These are phyloP conservation scores for Andrographis paniculata DNA, from an alignment of 305 asterid species.

Conservation along the genomic window DNA sequence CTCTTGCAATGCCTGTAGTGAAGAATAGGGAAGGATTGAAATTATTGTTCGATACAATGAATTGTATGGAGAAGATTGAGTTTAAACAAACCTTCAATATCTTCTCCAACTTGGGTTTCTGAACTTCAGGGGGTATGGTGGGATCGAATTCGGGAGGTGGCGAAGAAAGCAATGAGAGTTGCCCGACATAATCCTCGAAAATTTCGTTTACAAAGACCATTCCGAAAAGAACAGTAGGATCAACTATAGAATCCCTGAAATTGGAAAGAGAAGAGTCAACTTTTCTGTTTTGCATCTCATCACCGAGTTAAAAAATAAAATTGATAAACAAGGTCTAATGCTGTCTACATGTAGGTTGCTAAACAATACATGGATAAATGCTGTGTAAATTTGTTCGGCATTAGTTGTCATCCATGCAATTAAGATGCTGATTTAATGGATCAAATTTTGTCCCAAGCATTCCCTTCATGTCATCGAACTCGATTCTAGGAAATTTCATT, in stretches of 20 bases:
- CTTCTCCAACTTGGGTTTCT: slow-evolving; percentile 52
- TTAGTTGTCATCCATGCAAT: no score
- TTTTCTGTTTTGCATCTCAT: slow-evolving; percentile 7
- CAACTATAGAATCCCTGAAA: slow-evolving; percentile 61
- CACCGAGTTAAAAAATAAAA: background rate
- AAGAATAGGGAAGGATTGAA: slow-evolving; percentile 15
- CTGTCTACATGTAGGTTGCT: no score
- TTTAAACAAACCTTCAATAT: slow-evolving; percentile 60
- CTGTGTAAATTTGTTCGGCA: no score
- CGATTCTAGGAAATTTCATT: background rate
- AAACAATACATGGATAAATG: no score
- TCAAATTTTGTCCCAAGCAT: background rate
- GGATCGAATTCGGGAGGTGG: slow-evolving; percentile 54
- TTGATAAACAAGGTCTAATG: no score
- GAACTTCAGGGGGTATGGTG: slow-evolving; percentile 43
- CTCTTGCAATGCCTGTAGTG: slow-evolving; percentile 51
- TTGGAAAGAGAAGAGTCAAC: slow-evolving; percentile 7
- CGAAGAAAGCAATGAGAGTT: slow-evolving; percentile 60
- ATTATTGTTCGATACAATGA: slow-evolving; percentile 3
- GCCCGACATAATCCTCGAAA: slow-evolving; percentile 71
- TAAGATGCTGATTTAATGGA: background rate
- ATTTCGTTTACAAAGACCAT: slow-evolving; percentile 72
- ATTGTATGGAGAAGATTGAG: slow-evolving; percentile 2
- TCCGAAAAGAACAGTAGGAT: slow-evolving; percentile 76
- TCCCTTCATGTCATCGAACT: background rate